Evolutionary conservation across 2,329 filamentous ascomycete species (phyloP).

Genomic region (Alternaria sp.): DNA sequence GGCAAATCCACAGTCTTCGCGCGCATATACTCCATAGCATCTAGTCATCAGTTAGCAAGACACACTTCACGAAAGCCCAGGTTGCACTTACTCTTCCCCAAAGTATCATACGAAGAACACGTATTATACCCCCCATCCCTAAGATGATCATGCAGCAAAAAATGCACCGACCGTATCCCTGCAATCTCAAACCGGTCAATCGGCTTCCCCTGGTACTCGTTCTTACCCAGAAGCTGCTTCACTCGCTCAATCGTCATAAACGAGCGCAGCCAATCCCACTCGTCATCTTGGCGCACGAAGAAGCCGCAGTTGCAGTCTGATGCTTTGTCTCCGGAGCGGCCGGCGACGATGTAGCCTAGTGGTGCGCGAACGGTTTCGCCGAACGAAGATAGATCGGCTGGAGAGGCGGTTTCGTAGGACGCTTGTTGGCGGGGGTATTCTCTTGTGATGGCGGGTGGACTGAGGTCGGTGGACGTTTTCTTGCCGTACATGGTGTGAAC

Average conservation of each 20-base stretch:
- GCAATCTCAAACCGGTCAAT: constrained; percentile 16
- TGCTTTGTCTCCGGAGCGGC: constrained; percentile 50
- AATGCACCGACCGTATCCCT: constrained; percentile 39
- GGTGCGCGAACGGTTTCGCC: constrained; percentile 40
- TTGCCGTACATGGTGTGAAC: constrained; percentile 26
- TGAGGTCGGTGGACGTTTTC: constrained; percentile 8
- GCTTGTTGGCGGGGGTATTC: constrained; percentile 26
- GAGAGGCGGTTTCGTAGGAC: constrained; percentile 39
- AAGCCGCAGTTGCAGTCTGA: constrained; percentile 47
- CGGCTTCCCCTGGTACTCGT: constrained; percentile 29
- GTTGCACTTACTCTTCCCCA: constrained; percentile 15
- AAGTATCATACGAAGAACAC: constrained; percentile 3
- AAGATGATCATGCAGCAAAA: constrained; percentile 54
- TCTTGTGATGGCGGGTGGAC: constrained; percentile 20
- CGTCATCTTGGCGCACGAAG: constrained; percentile 41
- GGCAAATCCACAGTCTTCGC: constrained; percentile 24
- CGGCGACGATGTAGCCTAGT: constrained; percentile 54
- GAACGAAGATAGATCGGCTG: constrained; percentile 10
- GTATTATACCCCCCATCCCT: constrained; percentile 42
- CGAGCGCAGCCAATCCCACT: constrained; percentile 41
- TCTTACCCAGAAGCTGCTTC: constrained; percentile 34
- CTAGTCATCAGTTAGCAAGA: not conserved
- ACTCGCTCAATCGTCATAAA: constrained; percentile 36
- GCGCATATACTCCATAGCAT: constrained; percentile 28
- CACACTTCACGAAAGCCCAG: too few species aligned